These are phyloP conservation scores for Isoetes taiwanensis DNA, from an alignment of 75 land plant species.

Conservation along the genomic window DNA sequence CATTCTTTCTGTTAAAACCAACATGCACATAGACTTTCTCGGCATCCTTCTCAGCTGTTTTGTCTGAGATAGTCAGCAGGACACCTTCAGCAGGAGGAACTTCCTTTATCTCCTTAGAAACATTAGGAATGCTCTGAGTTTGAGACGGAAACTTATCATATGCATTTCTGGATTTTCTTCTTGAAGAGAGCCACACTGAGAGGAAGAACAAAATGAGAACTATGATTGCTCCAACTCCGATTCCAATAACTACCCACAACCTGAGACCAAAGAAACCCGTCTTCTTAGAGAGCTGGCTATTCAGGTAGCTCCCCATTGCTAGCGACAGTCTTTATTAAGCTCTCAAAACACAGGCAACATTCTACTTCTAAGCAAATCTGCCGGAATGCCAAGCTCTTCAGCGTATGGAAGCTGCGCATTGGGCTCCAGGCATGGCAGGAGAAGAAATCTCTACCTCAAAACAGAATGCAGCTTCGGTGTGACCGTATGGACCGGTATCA, in stretches of 20 bases:
- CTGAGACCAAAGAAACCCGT: constrained; percentile 55
- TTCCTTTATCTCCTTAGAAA: constrained; percentile 24
- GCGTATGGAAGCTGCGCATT: too few relatives aligned
- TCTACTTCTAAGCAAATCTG: too few relatives aligned
- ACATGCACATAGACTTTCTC: constrained; percentile 35
- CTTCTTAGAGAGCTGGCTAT: constrained; percentile 23
- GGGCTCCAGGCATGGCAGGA: too few relatives aligned
- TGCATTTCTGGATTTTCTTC: constrained; percentile 35
- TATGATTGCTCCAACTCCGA: constrained; percentile 40
- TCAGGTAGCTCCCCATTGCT: too few relatives aligned
- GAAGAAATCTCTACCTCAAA: too few relatives aligned
- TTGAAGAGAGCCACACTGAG: constrained; percentile 37
- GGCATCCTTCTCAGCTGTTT: constrained; percentile 37
- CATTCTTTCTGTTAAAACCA: constrained; percentile 22
- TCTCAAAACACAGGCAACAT: too few relatives aligned
- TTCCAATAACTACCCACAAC: constrained; percentile 51
- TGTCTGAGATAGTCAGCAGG: constrained; percentile 42
- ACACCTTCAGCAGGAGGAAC: constrained; percentile 35
- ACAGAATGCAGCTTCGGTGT: too few relatives aligned
- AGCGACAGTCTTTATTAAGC: too few relatives aligned
- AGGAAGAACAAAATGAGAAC: constrained; percentile 41
- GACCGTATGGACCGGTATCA: too few relatives aligned
- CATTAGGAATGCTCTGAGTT: too few relatives aligned
- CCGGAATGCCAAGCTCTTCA: too few relatives aligned
- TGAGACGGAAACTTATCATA: too few relatives aligned